phyloP scores from a whole-genome alignment of 73 alveolate genomes.

The Paramecium pentaurelia region DNA sequence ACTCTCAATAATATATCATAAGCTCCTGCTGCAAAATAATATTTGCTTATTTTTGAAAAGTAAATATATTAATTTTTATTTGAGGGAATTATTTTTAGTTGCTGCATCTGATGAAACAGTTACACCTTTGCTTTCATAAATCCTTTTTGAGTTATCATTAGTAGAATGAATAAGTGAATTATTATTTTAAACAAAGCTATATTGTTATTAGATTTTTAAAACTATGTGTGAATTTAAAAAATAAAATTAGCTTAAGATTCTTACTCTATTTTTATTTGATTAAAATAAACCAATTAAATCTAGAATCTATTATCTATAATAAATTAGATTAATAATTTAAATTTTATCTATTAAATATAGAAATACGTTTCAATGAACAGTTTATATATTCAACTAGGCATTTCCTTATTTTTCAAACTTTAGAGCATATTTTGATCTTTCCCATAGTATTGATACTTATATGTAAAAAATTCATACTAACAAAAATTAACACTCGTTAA shows the following conservation, averaged over 20 bases:
- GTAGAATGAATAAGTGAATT: not conserved
- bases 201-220: not conserved
- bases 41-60: constrained; percentile 40
- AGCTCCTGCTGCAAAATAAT: constrained; percentile 54
- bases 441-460: not conserved
- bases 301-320: no score
- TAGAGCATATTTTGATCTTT: not conserved
- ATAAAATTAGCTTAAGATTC: not conserved
- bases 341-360: not conserved
- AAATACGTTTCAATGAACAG: not conserved
- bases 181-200: not conserved
- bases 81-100: constrained; percentile 50
- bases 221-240: not conserved
- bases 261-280: no score
- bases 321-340: not conserved
- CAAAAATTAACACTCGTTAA: not conserved
- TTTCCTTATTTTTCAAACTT: not conserved
- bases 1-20: constrained; percentile 44
- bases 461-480: not conserved
- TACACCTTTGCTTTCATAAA: constrained; percentile 51
- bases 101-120: constrained; percentile 64
- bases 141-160: constrained; percentile 42
- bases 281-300: no score
- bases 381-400: not conserved
- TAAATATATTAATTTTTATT: not conserved